phyloP scores from a whole-genome alignment of 768 basidiomycete genomes.

The Macrolepiota fuliginosa region DNA sequence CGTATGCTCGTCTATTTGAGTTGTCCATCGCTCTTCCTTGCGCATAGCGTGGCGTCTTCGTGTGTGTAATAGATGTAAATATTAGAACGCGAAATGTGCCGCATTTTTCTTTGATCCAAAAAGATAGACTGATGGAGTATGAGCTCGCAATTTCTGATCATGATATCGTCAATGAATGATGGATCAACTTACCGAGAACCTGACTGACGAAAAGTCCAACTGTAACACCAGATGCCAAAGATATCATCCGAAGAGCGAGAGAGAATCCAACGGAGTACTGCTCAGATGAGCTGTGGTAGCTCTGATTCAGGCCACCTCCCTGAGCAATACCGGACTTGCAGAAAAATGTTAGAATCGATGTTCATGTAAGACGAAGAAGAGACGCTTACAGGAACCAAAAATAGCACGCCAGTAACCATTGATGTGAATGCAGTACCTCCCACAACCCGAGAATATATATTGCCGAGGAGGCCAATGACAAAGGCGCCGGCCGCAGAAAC shows the following conservation, averaged over 20 bases:
- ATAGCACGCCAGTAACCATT: conserved; percentile 77
- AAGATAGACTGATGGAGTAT: conserved; percentile 51
- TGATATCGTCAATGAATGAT: neutral
- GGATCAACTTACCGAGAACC: conserved; percentile 42
- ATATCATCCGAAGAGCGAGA: conserved; percentile 79
- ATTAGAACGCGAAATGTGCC: conserved; percentile 73
- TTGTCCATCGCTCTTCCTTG: neutral
- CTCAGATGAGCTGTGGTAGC: conserved; percentile 50
- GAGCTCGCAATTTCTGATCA: neutral
- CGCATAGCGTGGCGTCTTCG: conserved; percentile 2
- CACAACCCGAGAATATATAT: conserved; percentile 73
- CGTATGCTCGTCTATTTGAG: conserved; percentile 7
- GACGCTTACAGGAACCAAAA: conserved; percentile 76
- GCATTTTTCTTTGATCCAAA: conserved; percentile 70
- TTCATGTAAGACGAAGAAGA: conserved; percentile 10
- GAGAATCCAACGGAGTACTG: conserved; percentile 78
- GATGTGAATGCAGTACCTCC: conserved; percentile 76
- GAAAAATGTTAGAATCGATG: neutral
- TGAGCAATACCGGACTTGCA: conserved; percentile 71
- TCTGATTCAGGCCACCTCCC: conserved; percentile 66
- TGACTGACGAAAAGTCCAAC: conserved; percentile 83
- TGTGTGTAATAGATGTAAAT: conserved; percentile 10
- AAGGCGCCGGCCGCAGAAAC: conserved; percentile 79
- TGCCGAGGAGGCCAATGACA: conserved; percentile 76
- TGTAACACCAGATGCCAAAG: conserved; percentile 82